Evolutionary conservation across 2,329 filamentous ascomycete genomes (phyloP).

Genomic region (Diplodia mutila): DNA sequence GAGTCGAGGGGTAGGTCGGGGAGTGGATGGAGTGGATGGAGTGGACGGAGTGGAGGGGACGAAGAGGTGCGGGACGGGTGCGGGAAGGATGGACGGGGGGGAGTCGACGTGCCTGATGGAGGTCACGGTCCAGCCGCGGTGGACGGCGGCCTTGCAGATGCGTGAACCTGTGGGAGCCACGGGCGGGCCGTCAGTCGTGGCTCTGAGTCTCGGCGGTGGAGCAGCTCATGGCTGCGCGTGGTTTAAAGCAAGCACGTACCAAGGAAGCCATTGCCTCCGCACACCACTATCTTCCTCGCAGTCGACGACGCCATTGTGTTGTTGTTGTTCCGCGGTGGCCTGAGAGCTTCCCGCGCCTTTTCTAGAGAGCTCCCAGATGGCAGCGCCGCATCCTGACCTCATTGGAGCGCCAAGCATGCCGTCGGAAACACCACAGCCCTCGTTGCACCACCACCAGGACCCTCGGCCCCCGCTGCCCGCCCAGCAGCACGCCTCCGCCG

Average conservation of each 20-base stretch:
- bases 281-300: constrained; percentile 83
- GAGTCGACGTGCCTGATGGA: constrained; percentile 74
- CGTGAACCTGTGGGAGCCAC: constrained; percentile 61
- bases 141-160: constrained; percentile 88
- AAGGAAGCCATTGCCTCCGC: constrained; percentile 91
- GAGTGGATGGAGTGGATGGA: constrained; percentile 27
- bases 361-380: background rate
- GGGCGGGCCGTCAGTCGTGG: constrained; percentile 5
- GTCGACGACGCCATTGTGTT: constrained; percentile 54
- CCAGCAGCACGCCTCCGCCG: background rate
- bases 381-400: constrained; percentile 24
- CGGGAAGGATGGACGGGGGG: constrained; percentile 12
- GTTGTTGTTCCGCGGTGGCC: constrained; percentile 26
- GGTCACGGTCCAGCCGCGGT: constrained; percentile 86
- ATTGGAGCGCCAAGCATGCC: constrained; percentile 23
- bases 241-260: constrained; percentile 52
- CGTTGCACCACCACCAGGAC: background rate
- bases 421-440: constrained; percentile 14
- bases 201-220: constrained; percentile 3
- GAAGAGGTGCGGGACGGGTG: background rate
- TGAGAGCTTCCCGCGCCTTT: background rate
- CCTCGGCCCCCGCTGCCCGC: background rate
- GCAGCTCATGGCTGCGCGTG: constrained; percentile 9
- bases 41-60: constrained; percentile 9
- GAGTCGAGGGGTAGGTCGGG: constrained; percentile 15